These are phyloP conservation scores for Annulohypoxylon maeteangense DNA, from an alignment of 495 filamentous ascomycete species.

Conservation along the genomic window DNA sequence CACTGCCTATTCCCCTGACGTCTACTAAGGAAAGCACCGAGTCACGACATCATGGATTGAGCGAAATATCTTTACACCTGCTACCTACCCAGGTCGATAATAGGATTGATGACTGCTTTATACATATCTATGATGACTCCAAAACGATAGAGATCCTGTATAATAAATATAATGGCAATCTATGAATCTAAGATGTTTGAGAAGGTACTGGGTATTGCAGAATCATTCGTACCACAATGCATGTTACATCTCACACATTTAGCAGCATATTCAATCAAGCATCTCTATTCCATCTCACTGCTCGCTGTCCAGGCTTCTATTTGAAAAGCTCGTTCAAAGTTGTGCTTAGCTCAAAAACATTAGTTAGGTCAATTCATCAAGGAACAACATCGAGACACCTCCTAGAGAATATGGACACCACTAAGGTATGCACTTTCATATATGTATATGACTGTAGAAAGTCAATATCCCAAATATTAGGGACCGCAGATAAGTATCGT, in stretches of 20 bases:
- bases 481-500: background rate
- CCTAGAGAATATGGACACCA: slow-evolving; percentile 12
- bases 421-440: slow-evolving; percentile 19
- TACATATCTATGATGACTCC: slow-evolving; percentile 5
- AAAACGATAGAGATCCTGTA: slow-evolving; percentile 3
- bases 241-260: slow-evolving; percentile 4
- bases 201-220: background rate
- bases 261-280: background rate
- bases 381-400: background rate
- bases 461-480: background rate
- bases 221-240: slow-evolving; percentile 12
- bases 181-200: background rate
- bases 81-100: background rate
- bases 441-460: background rate
- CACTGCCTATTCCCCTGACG: slow-evolving; percentile 3
- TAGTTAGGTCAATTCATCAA: slow-evolving; percentile 17
- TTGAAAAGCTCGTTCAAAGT: background rate
- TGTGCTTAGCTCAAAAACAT: background rate
- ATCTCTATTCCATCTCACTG: background rate
- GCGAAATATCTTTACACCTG: background rate
- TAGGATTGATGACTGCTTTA: slow-evolving; percentile 15
- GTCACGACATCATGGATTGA: slow-evolving; percentile 28
- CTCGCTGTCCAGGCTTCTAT: background rate
- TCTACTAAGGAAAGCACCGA: slow-evolving; percentile 17
- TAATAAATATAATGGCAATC: background rate